phyloP scores from a whole-genome alignment of 116 monocot species.

The Trichopus zeylanicus region DNA sequence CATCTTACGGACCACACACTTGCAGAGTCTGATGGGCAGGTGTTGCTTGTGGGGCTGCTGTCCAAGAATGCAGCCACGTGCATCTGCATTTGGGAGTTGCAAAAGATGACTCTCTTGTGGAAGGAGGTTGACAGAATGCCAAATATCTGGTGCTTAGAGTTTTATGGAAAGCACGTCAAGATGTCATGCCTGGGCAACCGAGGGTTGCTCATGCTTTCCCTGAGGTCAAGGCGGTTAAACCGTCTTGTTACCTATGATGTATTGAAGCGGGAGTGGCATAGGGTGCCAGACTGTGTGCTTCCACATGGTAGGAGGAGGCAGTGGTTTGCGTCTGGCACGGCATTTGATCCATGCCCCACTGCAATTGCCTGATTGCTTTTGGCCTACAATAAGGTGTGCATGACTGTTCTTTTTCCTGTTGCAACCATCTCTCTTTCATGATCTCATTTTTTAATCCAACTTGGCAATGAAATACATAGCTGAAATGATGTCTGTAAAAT shows the following conservation, averaged over 20 bases:
- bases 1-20: constrained; percentile 45
- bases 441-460: not conserved
- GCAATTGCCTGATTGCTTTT: constrained; percentile 39
- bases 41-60: constrained; percentile 79
- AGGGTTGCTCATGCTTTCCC: constrained; percentile 72
- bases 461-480: not conserved
- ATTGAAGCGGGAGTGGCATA: constrained; percentile 49
- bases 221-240: constrained; percentile 58
- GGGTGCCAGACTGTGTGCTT: constrained; percentile 47
- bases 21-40: constrained; percentile 49
- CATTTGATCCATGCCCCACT: constrained; percentile 61
- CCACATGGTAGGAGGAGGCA: constrained; percentile 31
- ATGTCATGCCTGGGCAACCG: constrained; percentile 82
- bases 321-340: constrained; percentile 60
- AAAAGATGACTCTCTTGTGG: constrained; percentile 97
- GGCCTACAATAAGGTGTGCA: not conserved
- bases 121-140: constrained; percentile 99
- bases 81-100: constrained; percentile 87
- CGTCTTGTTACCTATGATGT: constrained; percentile 61
- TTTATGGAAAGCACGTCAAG: constrained; percentile 69
- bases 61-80: constrained; percentile 82
- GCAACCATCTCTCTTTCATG: not conserved
- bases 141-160: constrained; percentile 92
- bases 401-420: not conserved
- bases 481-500: not conserved